Conservation (phyloP, 2,329 filamentous ascomycete species). For the Periconia macrospinosa region DNA sequence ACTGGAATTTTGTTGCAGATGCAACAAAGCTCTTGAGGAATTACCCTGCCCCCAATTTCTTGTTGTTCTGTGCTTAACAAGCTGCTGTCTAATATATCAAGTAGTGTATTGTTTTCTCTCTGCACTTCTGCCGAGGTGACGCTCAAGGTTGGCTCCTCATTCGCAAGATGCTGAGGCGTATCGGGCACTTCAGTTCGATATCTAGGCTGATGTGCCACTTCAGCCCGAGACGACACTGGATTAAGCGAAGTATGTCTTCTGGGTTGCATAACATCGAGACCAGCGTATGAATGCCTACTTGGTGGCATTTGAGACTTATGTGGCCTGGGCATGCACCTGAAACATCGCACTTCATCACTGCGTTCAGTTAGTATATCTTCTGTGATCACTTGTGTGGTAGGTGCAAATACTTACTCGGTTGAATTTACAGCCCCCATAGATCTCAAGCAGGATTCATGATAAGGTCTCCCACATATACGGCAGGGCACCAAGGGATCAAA, state of each 20-base stretch:
- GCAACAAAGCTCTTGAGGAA: conserved; percentile 9
- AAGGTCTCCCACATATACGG: conserved; percentile 34
- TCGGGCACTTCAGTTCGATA: conserved; percentile 13
- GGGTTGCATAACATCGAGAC: not conserved
- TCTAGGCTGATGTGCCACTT: not conserved
- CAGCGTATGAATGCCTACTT: not conserved
- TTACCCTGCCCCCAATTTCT: not conserved
- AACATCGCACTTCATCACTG: conserved; percentile 16
- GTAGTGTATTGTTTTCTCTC: not conserved
- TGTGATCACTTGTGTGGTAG: not conserved
- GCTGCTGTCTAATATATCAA: not conserved
- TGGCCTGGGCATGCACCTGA: conserved; percentile 2
- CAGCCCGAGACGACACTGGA: not conserved
- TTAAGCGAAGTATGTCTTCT: not conserved
- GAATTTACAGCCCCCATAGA: conserved; percentile 3
- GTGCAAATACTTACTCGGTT: conserved; percentile 6
- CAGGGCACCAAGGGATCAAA: conserved; percentile 36
- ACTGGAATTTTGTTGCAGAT: conserved; percentile 13
- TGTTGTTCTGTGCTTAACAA: not conserved
- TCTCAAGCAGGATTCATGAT: conserved; percentile 36
- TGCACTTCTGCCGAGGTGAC: not conserved
- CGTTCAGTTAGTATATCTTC: not conserved
- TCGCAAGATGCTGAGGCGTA: conserved; percentile 15
- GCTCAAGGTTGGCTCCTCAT: not conserved
- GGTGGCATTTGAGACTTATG: not conserved